Evolutionary conservation across 441 rosid genomes (phyloP), one percentile per base, ranked within the genome.

Genomic region (Eruca vesicaria): DNA sequence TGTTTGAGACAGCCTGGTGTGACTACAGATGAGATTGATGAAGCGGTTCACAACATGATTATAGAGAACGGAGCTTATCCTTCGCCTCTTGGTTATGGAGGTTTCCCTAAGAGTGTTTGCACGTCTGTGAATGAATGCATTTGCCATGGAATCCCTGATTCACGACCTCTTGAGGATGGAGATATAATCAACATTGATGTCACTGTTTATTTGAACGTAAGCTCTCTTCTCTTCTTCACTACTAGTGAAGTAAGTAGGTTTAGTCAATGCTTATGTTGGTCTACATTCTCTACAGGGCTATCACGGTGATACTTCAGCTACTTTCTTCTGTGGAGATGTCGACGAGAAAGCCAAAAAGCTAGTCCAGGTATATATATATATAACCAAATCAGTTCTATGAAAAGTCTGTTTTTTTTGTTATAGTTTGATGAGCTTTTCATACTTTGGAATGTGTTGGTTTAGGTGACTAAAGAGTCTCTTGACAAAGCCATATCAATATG

Each of bases 1-100:
- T 52, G 11, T 52, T 77, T 85, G 83, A 3, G 6, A 81, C 97
- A 94, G 99, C 96, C 97, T 65, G 97, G 97, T 55, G 62, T 90
- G 69, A 89, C 72, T 26, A 92, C 96, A 2, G 96, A 92, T 81
- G 97, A 90, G 78, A 92, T 92, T 35, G 97, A 94, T 74, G 80
- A 86, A 84, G 97, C 93, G 0, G 97, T 94, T 73, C 99, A 94
- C 66, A 94, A 87, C 45, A 89, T 92, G 97, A 92, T 90, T 66
- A 87, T 94, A 55, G 94, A 92, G 68, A 92, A 86, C 69, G 97
- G 97, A 74, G 99, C 99, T 2, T 94, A 94, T 84, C 99, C 97
- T n/a, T 94, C 99, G 2, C 99, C 99, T 61, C 97, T 94, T 79
- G 97, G 99, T 18, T 94, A 94, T 81, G 97, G 97, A 53, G 96